Evolutionary conservation across 257 asterid species (phyloP), one percentile per base, ranked within the genome.

Genomic region (Solanum tarijense): DNA sequence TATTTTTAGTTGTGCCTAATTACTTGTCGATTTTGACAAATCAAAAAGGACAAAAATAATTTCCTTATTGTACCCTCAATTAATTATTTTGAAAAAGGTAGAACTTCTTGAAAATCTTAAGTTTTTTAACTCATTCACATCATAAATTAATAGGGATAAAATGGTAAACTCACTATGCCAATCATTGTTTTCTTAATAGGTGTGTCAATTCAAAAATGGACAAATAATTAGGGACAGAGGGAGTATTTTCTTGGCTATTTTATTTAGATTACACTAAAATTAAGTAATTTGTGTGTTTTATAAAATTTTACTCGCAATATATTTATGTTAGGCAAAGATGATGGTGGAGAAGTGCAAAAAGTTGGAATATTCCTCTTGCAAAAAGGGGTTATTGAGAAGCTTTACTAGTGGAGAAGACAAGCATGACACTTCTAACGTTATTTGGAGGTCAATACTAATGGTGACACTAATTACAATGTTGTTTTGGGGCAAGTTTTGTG

Each of bases 401-500:
- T 69, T 83, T 31, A 38, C 88, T 35, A 34, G 12, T 73, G 43
- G 27, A 62, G 72, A 41, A 39, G 52, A 84, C 87, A 78, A 88
- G 78, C 65, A 18, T 16, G 46, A 25, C 8, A 66, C 18, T 9
- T 27, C 4, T 52, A 83, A 83, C 9, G 3, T 88, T 9, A 27
- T 87, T 83, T 92, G 92, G 81, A 88, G 88, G 90, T 87, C 90
- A 34, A 55, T 89, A 20, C 18, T 92, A 58, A 8, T 88, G 90
- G 87, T 88, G 31, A 82, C 88, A 14, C 74, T 92, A 52, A 43
- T 87, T 72, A 88, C 87, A 78, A 88, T 92, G 92, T n/a, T 90
- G 36, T 25, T 90, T 68, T 90, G 90, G 86, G 94, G 94, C 7
- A 92, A 89, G 69, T 36, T 89, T 32, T 92, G 89, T 87, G 94